These are phyloP conservation scores for Colletotrichum trifolii DNA, from an alignment of 2,329 filamentous ascomycete genomes.

Conservation along the genomic window DNA sequence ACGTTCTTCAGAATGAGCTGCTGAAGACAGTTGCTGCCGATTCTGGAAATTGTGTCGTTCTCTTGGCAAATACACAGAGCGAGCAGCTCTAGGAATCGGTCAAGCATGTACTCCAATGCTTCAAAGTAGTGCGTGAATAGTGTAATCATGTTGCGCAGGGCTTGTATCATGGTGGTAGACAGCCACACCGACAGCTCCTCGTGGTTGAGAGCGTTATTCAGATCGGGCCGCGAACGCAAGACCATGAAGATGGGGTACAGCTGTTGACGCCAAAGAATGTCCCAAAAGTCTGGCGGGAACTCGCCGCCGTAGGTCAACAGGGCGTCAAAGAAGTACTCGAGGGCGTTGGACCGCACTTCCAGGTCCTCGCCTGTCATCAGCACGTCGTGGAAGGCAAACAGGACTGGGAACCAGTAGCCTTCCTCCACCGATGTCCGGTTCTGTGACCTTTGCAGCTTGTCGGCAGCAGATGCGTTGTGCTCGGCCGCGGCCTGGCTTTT, in stretches of 20 bases:
- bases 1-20: constrained; percentile 98
- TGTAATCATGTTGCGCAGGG: constrained; percentile 96
- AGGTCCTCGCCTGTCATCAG: constrained; percentile 99
- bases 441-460: constrained; percentile 64
- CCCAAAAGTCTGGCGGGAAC: constrained; percentile 96
- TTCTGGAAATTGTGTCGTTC: constrained; percentile 97
- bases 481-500: constrained; percentile 54
- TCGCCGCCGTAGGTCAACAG: constrained; percentile 89
- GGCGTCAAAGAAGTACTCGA: constrained; percentile 97
- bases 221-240: constrained; percentile 93
- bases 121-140: constrained; percentile 99
- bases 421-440: constrained; percentile 91
- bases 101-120: constrained; percentile 95
- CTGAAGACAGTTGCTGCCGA: constrained; percentile 97
- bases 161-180: constrained; percentile 99
- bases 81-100: constrained; percentile 93
- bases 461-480: constrained; percentile 54
- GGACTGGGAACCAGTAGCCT: constrained; percentile 97
- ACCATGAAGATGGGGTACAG: constrained; percentile 99
- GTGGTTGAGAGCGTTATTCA: constrained; percentile 93
- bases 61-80: constrained; percentile 98
- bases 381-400: constrained; percentile 98
- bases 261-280: constrained; percentile 96
- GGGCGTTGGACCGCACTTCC: constrained; percentile 88
- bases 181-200: constrained; percentile 99